Evolutionary conservation across 768 basidiomycete species (phyloP).

Genomic region (Mycena filopes): DNA sequence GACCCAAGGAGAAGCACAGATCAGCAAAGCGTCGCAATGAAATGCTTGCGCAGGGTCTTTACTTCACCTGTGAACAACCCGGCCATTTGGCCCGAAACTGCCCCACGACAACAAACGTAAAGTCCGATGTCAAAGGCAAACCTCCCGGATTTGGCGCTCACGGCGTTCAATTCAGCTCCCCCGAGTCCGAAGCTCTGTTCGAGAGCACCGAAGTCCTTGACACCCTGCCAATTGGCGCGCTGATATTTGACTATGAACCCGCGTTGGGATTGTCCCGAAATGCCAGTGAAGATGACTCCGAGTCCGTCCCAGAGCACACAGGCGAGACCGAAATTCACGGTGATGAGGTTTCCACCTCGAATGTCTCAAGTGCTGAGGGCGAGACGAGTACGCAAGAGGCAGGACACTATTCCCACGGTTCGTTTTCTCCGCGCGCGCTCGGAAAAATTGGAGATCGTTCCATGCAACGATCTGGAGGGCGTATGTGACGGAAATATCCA

Average conservation of each 20-base stretch:
- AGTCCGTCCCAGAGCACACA: too few species aligned
- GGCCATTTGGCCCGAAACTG: slow-evolving; percentile 45
- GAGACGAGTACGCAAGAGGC: neutral
- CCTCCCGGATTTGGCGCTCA: slow-evolving; percentile 31
- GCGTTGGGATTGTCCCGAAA: too few species aligned
- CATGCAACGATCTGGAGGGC: slow-evolving; percentile 12
- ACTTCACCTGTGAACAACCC: slow-evolving; percentile 40
- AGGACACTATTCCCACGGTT: slow-evolving; percentile 2
- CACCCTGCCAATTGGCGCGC: too few species aligned
- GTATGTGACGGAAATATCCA: too few species aligned
- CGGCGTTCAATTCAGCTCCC: slow-evolving; percentile 16
- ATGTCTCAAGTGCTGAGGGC: neutral
- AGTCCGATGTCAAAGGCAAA: slow-evolving; percentile 21
- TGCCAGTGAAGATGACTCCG: too few species aligned
- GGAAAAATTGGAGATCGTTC: neutral
- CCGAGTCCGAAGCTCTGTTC: too few species aligned
- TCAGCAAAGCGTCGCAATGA: slow-evolving; percentile 25
- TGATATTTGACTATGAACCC: too few species aligned
- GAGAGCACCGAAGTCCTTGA: too few species aligned
- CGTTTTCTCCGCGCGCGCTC: too few species aligned
- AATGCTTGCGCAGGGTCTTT: slow-evolving; percentile 35
- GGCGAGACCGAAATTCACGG: too few species aligned
- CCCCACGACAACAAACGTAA: slow-evolving; percentile 32
- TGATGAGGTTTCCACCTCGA: too few species aligned
- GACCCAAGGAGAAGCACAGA: slow-evolving; percentile 1